phyloP scores from a whole-genome alignment of 1,284 basidiomycete species.

The Xerocomus minutiporus region DNA sequence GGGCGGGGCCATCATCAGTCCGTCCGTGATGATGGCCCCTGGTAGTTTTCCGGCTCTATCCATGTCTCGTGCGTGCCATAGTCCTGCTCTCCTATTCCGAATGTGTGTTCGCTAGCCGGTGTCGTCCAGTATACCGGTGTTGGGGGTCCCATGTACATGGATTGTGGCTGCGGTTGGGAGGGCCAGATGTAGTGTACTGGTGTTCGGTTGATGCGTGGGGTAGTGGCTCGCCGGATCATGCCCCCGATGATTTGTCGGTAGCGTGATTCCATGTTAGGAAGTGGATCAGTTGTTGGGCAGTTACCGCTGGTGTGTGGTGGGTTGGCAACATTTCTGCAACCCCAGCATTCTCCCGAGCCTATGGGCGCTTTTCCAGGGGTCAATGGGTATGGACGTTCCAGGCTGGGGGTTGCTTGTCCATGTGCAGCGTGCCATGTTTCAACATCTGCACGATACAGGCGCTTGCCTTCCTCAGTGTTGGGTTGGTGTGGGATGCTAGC shows the following conservation, averaged over 20 bases:
- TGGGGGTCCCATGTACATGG: too few species aligned
- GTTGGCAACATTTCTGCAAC: background rate
- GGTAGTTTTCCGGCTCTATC: too few species aligned
- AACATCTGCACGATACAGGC: background rate
- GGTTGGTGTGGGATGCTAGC: background rate
- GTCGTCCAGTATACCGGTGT: too few species aligned
- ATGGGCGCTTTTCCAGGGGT: background rate
- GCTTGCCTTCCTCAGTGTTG: background rate
- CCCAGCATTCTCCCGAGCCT: slow-evolving; percentile 1
- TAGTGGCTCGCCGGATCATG: background rate
- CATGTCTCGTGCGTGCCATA: too few species aligned
- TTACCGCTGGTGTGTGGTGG: background rate
- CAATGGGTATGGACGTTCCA: background rate
- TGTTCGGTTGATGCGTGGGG: too few species aligned
- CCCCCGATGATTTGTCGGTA: background rate
- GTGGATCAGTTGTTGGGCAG: background rate
- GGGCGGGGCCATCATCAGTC: too few species aligned
- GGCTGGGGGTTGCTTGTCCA: background rate
- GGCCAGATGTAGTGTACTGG: slow-evolving; percentile 1
- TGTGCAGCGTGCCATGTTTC: background rate
- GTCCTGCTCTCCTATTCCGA: too few species aligned
- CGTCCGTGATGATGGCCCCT: too few species aligned
- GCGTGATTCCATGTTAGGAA: background rate
- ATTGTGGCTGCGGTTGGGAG: too few species aligned
- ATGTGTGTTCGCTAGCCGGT: too few species aligned